Evolutionary conservation across 495 filamentous ascomycete genomes (phyloP).

Genomic region (Neurospora tetrasperma): DNA sequence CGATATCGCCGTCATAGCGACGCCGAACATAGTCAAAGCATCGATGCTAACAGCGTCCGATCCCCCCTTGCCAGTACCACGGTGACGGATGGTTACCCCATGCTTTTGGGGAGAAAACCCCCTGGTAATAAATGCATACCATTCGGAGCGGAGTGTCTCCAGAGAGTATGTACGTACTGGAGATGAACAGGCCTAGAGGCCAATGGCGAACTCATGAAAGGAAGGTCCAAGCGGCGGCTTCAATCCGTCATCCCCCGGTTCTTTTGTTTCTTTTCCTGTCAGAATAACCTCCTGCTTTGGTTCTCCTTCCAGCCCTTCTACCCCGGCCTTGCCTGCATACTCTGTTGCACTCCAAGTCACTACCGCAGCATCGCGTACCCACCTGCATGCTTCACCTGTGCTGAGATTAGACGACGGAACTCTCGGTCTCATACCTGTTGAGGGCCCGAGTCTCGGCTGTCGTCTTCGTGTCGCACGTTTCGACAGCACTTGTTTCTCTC

Average conservation of each 20-base stretch:
- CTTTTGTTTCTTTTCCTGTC: constrained; percentile 15
- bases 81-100: constrained; percentile 12
- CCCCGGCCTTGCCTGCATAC: constrained; percentile 3
- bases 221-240: constrained; percentile 28
- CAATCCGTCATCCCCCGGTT: constrained; percentile 17
- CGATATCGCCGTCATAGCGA: constrained; percentile 5
- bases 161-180: constrained; percentile 12
- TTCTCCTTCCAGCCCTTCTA: constrained; percentile 8
- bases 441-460: background rate
- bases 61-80: constrained; percentile 9
- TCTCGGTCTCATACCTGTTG: background rate
- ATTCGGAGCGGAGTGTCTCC: background rate
- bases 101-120: background rate
- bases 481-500: background rate
- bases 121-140: background rate
- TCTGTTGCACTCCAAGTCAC: background rate
- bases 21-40: constrained; percentile 18
- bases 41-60: constrained; percentile 12
- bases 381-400: background rate
- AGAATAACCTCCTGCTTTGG: background rate
- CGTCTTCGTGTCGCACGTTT: background rate
- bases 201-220: constrained; percentile 10
- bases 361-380: background rate
- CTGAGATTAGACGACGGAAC: background rate
- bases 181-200: constrained; percentile 10